Percentiles rank a stretch among this genome's conserved stretches.
phyloP scores from a whole-genome alignment of 1,284 basidiomycete genomes.

The Ganoderma multipileum region DNA sequence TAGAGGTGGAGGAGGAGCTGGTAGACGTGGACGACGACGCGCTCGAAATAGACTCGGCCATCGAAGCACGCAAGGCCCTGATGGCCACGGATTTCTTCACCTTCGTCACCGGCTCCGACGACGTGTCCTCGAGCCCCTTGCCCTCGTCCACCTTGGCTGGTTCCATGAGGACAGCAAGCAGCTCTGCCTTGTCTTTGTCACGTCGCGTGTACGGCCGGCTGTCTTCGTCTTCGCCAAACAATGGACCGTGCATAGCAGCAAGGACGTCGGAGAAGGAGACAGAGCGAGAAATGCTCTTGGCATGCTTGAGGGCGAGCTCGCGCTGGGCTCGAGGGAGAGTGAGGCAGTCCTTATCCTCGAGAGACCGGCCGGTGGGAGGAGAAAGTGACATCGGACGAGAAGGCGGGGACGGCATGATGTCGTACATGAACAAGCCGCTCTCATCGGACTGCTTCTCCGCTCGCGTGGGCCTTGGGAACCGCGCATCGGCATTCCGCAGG shows the following conservation, averaged over 20 bases:
- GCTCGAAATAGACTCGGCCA: conserved; percentile 27
- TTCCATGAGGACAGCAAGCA: conserved; percentile 57
- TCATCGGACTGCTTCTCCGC: conserved; percentile 19
- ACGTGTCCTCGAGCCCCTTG: conserved; percentile 33
- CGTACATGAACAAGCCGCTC: conserved; percentile 32
- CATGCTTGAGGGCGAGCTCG: conserved; percentile 33
- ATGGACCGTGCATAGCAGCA: conserved; percentile 61
- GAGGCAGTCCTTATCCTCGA: conserved; percentile 31
- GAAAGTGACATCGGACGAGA: conserved; percentile 28
- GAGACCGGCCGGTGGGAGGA: conserved; percentile 27
- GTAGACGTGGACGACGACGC: conserved; percentile 42
- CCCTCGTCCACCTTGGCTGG: conserved; percentile 47
- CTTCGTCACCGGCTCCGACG: conserved; percentile 27
- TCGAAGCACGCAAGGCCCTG: conserved; percentile 26
- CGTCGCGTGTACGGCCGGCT: conserved; percentile 36
- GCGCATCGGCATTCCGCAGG: conserved; percentile 32
- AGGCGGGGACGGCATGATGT: conserved; percentile 34
- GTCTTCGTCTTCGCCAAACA: conserved; percentile 57
- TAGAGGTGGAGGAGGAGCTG: conserved; percentile 40
- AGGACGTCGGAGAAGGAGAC: conserved; percentile 65
- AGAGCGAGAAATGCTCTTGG: conserved; percentile 35
- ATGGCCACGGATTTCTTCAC: conserved; percentile 17
- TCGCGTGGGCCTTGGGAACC: conserved; percentile 29
- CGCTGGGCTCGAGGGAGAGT: conserved; percentile 32
- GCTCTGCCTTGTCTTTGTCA: conserved; percentile 43